phyloP scores from a whole-genome alignment of 257 asterid genomes.

The Leptodermis oblonga region DNA sequence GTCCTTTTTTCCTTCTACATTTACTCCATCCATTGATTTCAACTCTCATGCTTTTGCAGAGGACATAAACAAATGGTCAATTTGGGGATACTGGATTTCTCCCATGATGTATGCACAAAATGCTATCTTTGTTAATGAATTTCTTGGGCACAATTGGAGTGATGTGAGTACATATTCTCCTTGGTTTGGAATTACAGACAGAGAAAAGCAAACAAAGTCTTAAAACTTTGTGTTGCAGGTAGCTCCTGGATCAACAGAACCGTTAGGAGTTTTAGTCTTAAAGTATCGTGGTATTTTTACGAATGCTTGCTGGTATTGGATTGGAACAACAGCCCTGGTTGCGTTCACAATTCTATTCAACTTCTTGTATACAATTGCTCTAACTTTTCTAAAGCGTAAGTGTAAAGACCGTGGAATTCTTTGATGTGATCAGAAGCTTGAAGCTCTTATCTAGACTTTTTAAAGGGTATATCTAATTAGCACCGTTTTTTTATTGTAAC shows the following conservation, averaged over 20 bases:
- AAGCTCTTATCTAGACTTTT: neutral
- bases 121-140: slow-evolving; percentile 6
- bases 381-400: slow-evolving; percentile 1
- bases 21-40: slow-evolving; percentile 8
- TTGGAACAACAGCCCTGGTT: slow-evolving; percentile 3
- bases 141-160: slow-evolving; percentile 8
- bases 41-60: neutral
- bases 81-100: slow-evolving; percentile 9
- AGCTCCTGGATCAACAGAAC: neutral
- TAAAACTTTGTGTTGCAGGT: slow-evolving; percentile 1
- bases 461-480: neutral
- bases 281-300: neutral
- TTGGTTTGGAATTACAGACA: neutral
- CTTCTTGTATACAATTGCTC: slow-evolving; percentile 4
- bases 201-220: neutral
- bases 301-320: slow-evolving; percentile 7
- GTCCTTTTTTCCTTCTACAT: neutral
- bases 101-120: slow-evolving; percentile 9
- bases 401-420: neutral
- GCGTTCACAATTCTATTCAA: slow-evolving; percentile 6
- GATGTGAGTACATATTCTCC: neutral
- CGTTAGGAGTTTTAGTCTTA: slow-evolving; percentile 5
- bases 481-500: too few relatives aligned
- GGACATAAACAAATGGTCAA: slow-evolving; percentile 7
- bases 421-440: neutral